Evolutionary conservation across 495 filamentous ascomycete species (phyloP).

Genomic region (Lasiosphaeria miniovina): DNA sequence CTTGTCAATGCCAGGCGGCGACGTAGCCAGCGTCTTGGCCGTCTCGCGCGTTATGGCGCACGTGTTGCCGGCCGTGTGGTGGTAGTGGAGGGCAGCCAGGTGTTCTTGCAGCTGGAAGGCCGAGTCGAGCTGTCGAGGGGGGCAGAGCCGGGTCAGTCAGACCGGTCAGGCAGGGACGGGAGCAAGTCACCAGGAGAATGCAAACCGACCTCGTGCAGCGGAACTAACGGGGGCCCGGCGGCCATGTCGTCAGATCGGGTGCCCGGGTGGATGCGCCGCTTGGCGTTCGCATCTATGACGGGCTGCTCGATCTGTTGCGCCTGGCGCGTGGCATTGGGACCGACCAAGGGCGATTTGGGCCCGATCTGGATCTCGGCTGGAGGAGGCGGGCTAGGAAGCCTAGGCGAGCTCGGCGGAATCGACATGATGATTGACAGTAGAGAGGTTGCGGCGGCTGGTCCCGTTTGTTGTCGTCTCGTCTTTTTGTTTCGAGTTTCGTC

Average conservation of each 20-base stretch:
- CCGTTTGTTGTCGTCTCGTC: not conserved
- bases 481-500: too few relatives aligned
- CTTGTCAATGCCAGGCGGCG: conserved; percentile 75
- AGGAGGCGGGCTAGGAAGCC: conserved; percentile 84
- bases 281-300: conserved; percentile 53
- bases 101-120: conserved; percentile 99
- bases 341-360: conserved; percentile 72
- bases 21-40: conserved; percentile 68
- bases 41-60: conserved; percentile 69
- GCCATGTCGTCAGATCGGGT: conserved; percentile 89
- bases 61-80: conserved; percentile 64
- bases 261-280: conserved; percentile 84
- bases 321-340: conserved; percentile 50
- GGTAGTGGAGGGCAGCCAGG: conserved; percentile 82
- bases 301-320: conserved; percentile 58
- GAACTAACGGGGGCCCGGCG: conserved; percentile 82
- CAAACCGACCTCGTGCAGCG: conserved; percentile 68
- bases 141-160: conserved; percentile 4
- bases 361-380: conserved; percentile 88
- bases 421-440: conserved; percentile 39
- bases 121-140: conserved; percentile 68
- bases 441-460: not conserved
- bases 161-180: too few relatives aligned
- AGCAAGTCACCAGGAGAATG: not conserved
- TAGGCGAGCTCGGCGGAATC: conserved; percentile 74